A percentile compares a stretch with the other conserved stretches of the same genome.
Conservation (phyloP, 1,284 basidiomycete genomes). For the Cystobasidiaceae sp. region DNA sequence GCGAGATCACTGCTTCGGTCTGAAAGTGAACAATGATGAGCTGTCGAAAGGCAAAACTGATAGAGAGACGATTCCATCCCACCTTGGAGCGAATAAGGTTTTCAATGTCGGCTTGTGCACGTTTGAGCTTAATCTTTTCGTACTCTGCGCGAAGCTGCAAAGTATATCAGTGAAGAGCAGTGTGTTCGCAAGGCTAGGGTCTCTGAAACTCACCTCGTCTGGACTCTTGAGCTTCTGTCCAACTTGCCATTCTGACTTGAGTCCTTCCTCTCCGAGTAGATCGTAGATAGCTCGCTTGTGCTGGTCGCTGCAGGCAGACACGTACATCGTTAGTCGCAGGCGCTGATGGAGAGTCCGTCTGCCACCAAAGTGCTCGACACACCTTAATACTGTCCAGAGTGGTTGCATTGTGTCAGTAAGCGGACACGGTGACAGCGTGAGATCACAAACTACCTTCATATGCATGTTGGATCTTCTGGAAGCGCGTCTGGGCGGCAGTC, state of each 20-base stretch:
- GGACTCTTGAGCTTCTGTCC: conserved; percentile 51
- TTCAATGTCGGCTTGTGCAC: conserved; percentile 52
- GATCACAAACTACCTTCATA: conserved; percentile 58
- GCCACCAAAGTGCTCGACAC: background rate
- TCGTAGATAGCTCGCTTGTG: conserved; percentile 73
- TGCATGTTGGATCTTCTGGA: conserved; percentile 69
- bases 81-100: conserved; percentile 54
- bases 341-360: no score
- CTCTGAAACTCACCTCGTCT: conserved; percentile 52
- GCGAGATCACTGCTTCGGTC: conserved; percentile 20
- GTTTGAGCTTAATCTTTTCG: conserved; percentile 50
- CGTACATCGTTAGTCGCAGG: no score
- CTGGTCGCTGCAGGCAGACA: conserved; percentile 53
- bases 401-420: conserved; percentile 26
- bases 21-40: background rate
- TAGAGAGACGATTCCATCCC: no score
- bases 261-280: conserved; percentile 61
- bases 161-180: background rate
- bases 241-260: conserved; percentile 61
- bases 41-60: no score
- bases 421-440: conserved; percentile 44
- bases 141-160: conserved; percentile 53
- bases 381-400: conserved; percentile 43
- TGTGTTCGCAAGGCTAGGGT: background rate
- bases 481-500: conserved; percentile 59